A percentile compares a stretch with the other conserved stretches of the same genome.
Conservation (phyloP, 495 filamentous ascomycete species). For the Cercophora scortea region DNA sequence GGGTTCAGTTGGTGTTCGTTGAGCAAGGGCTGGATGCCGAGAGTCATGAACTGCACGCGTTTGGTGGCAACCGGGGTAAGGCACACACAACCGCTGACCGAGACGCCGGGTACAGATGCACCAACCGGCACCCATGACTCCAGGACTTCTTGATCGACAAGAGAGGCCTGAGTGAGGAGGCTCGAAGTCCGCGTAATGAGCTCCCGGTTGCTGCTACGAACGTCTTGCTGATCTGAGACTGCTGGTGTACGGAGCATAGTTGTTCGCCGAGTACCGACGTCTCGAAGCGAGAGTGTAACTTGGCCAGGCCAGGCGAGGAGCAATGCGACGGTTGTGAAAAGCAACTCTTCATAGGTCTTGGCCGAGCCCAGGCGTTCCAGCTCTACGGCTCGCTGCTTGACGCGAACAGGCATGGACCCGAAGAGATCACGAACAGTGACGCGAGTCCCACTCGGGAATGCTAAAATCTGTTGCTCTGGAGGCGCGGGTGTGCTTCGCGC, state of each 20-base stretch:
- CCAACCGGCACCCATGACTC: conserved; percentile 60
- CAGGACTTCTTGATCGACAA: conserved; percentile 44
- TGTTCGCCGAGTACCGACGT: conserved; percentile 15
- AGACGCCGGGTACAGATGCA: conserved; percentile 51
- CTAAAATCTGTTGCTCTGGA: conserved; percentile 47
- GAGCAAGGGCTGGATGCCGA: conserved; percentile 56
- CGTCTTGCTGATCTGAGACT: neutral
- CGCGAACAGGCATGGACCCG: conserved; percentile 93
- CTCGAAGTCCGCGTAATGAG: conserved; percentile 11
- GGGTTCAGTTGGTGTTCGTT: conserved; percentile 50
- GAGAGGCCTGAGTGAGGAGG: conserved; percentile 56
- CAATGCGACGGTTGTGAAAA: conserved; percentile 49
- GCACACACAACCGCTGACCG: conserved; percentile 62
- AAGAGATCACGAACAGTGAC: conserved; percentile 81
- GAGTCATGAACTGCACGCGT: conserved; percentile 68
- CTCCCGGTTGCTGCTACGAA: neutral
- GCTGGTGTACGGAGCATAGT: conserved; percentile 9
- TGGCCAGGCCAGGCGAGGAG: conserved; percentile 55
- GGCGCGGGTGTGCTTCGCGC: conserved; percentile 59
- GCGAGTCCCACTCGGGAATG: conserved; percentile 63
- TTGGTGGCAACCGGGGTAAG: conserved; percentile 61
- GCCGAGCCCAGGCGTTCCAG: conserved; percentile 41
- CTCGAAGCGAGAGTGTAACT: conserved; percentile 38
- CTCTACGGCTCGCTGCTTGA: conserved; percentile 66
- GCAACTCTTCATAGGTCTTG: conserved; percentile 61